Base-by-base conservation (phyloP, 331 rosid genomes). In the Malus hybrid region DNA sequence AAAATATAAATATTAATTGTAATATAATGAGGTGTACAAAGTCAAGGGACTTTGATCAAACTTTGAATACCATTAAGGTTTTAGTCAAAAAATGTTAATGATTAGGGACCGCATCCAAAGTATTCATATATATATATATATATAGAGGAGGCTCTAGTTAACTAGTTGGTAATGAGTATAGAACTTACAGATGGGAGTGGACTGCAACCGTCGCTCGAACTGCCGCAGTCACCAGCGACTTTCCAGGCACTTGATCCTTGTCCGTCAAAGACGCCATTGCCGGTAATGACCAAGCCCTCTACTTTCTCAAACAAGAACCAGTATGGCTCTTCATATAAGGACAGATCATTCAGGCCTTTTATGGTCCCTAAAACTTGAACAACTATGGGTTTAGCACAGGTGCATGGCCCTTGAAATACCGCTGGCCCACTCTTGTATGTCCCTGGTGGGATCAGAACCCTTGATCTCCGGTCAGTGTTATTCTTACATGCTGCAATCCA, bases 341-440 rank as follows among this genome's bases (percentile, higher is more conserved):
- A 93, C 4, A 86, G 14, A 76, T 94, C 97, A 0, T 76, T 56
- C 11, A 78, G 60, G 20, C 90, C 99, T 79, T 74, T 10, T 10
- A 94, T 31, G 4, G 84, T 86, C n/a, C 90, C 99, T 13, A 10
- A 56, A 3, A 94, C 80, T 69, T 90, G 86, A 75, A 94, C 78
- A 60, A 90, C 59, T 24, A 90, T 39, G 19, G 94, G 91, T 0
- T 11, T 9, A 19, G 64, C 19, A 18, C 69, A 42, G 8, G 15
- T 57, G 84, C 99, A 94, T 33, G 97, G 97, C 70, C 97, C 99
- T 5, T 31, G 64, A 52, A 91, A 94, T 31, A n/a, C n/a, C 19
- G 89, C 79, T 1, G 87, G 75, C 11, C 90, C 84, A 29, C 87
- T 27, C 68, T 80, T 6, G 83, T 69, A 94, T 2, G 12, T 71